A percentile compares a stretch with the other conserved stretches of the same genome.
Evolutionary conservation across 2,329 filamentous ascomycete genomes (phyloP).

Genomic region (Dothidotthia symphoricarpi): DNA sequence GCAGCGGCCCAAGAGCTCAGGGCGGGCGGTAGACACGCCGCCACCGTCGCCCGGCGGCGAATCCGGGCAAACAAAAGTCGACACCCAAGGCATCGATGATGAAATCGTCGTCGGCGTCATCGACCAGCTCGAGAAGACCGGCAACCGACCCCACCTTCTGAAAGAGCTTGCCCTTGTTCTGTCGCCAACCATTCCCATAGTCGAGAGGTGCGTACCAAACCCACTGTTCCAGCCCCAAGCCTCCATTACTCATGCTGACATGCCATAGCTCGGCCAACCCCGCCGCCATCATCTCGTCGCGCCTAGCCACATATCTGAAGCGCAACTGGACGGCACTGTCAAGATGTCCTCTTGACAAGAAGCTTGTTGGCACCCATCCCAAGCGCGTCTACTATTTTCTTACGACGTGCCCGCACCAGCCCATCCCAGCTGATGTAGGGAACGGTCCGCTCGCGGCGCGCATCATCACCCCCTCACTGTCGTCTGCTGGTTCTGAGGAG

Average conservation of each 20-base stretch:
- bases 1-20: constrained; percentile 46
- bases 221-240: constrained; percentile 17
- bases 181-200: constrained; percentile 71
- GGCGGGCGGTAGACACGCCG: constrained; percentile 64
- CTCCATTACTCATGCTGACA: constrained; percentile 35
- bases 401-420: constrained; percentile 79
- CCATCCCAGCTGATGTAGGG: constrained; percentile 67
- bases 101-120: constrained; percentile 93
- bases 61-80: constrained; percentile 58
- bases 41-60: constrained; percentile 67
- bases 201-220: constrained; percentile 75
- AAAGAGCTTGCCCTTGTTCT: constrained; percentile 87
- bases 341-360: constrained; percentile 87
- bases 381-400: constrained; percentile 96
- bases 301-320: constrained; percentile 85
- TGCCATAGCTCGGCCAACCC: constrained; percentile 82
- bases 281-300: constrained; percentile 90
- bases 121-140: constrained; percentile 80
- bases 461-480: constrained; percentile 81
- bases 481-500: constrained; percentile 73
- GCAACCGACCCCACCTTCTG: constrained; percentile 88
- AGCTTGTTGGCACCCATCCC: constrained; percentile 87
- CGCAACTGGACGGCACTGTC: constrained; percentile 73
- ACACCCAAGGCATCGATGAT: constrained; percentile 83
- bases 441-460: constrained; percentile 51